phyloP scores from a whole-genome alignment of 2,329 filamentous ascomycete species.

The Mycosphaerelloides madeirae region DNA sequence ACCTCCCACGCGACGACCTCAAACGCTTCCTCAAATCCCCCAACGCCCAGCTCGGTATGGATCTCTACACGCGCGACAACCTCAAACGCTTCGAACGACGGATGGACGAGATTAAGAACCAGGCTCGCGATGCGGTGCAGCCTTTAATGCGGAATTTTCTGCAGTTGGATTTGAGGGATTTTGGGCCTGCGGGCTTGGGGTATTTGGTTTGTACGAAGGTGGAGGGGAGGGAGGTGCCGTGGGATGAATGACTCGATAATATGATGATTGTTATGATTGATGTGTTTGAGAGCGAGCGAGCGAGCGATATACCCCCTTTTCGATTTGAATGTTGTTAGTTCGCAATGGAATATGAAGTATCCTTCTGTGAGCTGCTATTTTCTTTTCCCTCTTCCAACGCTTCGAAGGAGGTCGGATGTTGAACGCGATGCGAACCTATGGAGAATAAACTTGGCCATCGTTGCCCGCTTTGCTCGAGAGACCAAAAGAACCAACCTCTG shows the following conservation, averaged over 20 bases:
- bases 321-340: no score
- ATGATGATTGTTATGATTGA: background rate
- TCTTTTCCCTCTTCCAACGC: no score
- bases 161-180: constrained; percentile 62
- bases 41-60: constrained; percentile 55
- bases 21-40: constrained; percentile 74
- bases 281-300: background rate
- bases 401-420: no score
- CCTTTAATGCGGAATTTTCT: constrained; percentile 82
- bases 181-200: constrained; percentile 41
- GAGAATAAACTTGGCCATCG: no score
- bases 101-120: constrained; percentile 80
- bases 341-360: no score
- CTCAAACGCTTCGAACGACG: constrained; percentile 78
- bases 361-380: no score
- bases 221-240: constrained; percentile 59
- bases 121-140: constrained; percentile 75
- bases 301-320: no score
- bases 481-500: no score
- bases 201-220: constrained; percentile 64
- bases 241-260: constrained; percentile 42
- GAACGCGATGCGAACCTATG: no score
- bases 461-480: no score
- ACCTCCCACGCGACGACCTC: constrained; percentile 79
- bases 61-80: constrained; percentile 82